phyloP scores from a whole-genome alignment of 106 monocot genomes.

The Xerophyta viscosa region DNA sequence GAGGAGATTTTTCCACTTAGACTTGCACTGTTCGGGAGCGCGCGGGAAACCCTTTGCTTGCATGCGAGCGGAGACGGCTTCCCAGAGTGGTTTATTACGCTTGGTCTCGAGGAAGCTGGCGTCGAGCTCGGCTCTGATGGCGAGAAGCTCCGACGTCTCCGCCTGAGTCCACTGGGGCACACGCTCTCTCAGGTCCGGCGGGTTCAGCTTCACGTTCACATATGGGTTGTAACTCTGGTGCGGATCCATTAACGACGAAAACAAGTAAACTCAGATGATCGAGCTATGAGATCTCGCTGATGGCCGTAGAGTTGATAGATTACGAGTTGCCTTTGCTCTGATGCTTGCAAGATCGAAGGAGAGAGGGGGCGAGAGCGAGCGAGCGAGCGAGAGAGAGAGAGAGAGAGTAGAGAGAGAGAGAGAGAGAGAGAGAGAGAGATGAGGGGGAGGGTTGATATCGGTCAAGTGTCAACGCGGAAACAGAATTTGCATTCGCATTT shows the following conservation, averaged over 20 bases:
- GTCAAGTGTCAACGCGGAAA: slow-evolving; percentile 60
- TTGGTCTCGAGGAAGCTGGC: slow-evolving; percentile 58
- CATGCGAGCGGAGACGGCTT: slow-evolving; percentile 44
- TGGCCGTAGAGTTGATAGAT: too few relatives aligned
- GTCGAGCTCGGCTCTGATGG: slow-evolving; percentile 58
- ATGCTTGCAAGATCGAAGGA: too few relatives aligned
- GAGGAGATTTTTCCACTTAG: slow-evolving; percentile 99
- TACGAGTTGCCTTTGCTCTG: too few relatives aligned
- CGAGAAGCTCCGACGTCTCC: slow-evolving; percentile 63
- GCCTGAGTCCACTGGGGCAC: slow-evolving; percentile 64
- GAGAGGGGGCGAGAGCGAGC: neutral
- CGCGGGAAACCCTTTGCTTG: slow-evolving; percentile 44
- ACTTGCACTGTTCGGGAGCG: slow-evolving; percentile 96
- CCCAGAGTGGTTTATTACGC: slow-evolving; percentile 82
- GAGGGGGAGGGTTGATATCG: slow-evolving; percentile 16
- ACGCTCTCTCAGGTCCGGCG: slow-evolving; percentile 14
- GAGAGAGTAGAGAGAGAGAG: neutral
- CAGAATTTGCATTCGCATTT: slow-evolving; percentile 51
- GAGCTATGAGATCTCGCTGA: too few relatives aligned
- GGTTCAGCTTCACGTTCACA: neutral
- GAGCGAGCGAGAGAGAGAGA: neutral
- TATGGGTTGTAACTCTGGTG: neutral
- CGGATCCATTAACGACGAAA: neutral
- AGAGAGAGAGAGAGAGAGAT: too few relatives aligned
- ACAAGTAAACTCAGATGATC: too few relatives aligned